A percentile compares a stretch with the other conserved stretches of the same genome.
These are phyloP conservation scores for Acaromyces ingoldii DNA, from an alignment of 1,284 basidiomycete genomes.

Conservation along the genomic window DNA sequence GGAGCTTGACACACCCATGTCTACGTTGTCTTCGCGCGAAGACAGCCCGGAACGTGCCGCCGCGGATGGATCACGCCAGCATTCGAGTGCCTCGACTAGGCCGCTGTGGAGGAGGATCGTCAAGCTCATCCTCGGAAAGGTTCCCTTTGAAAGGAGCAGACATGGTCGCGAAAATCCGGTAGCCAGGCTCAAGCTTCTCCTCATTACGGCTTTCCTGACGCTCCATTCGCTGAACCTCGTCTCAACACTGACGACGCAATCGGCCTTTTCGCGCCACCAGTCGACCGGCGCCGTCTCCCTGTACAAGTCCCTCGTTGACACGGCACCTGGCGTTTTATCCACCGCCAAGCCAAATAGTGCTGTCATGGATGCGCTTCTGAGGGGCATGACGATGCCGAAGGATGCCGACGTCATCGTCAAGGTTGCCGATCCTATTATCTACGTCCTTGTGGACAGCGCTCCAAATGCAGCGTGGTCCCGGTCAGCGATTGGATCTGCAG, in stretches of 20 bases:
- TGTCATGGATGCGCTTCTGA: conserved; percentile 33
- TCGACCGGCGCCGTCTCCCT: conserved; percentile 45
- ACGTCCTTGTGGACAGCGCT: conserved; percentile 64
- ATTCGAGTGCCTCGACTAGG: neutral
- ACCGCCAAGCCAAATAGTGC: neutral
- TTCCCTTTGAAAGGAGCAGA: conserved; percentile 56
- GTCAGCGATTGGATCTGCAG: conserved; percentile 29
- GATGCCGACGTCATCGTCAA: conserved; percentile 35
- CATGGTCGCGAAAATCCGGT: conserved; percentile 66
- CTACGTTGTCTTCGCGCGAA: neutral
- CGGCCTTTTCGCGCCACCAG: conserved; percentile 61
- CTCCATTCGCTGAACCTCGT: conserved; percentile 70
- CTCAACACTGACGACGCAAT: conserved; percentile 77
- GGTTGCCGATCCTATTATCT: conserved; percentile 56
- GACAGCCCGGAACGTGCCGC: neutral
- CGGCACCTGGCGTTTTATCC: conserved; percentile 20
- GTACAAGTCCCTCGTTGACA: conserved; percentile 32
- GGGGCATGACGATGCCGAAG: conserved; percentile 28
- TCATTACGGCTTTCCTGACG: conserved; percentile 58
- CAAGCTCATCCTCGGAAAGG: conserved; percentile 54
- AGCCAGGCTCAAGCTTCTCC: conserved; percentile 78
- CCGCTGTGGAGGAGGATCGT: conserved; percentile 33
- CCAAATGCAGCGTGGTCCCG: conserved; percentile 16
- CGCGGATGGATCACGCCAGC: too few relatives aligned
- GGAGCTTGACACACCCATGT: conserved; percentile 2